These are phyloP conservation scores for Nicotiana tomentosiformis DNA, from an alignment of 257 asterid species.

Conservation along the genomic window DNA sequence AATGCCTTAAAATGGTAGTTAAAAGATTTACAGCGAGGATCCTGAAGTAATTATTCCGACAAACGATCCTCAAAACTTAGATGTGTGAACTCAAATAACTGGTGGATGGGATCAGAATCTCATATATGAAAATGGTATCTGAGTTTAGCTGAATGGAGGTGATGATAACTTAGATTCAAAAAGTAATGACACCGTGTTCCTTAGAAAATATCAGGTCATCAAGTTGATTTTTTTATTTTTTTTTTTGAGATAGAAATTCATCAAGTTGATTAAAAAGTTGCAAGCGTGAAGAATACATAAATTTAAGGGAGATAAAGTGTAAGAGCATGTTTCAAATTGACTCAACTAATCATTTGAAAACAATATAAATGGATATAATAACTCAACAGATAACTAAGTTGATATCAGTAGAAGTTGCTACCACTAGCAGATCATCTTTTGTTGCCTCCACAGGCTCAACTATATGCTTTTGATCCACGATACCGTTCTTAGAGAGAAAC, in stretches of 20 bases:
- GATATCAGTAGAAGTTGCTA: constrained; percentile 20
- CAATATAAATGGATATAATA: background rate
- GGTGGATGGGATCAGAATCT: background rate
- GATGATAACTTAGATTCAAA: background rate
- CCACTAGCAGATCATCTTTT: constrained; percentile 92
- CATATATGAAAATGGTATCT: background rate
- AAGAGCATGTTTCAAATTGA: background rate
- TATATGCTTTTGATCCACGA: constrained; percentile 48
- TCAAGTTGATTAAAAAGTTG: background rate
- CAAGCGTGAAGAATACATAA: background rate
- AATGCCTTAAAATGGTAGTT: background rate
- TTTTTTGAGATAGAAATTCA: background rate
- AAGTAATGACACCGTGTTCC: background rate
- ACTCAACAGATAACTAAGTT: background rate
- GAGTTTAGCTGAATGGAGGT: background rate
- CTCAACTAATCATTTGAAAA: background rate
- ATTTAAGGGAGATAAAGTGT: background rate
- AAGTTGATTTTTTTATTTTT: background rate
- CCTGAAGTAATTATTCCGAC: background rate
- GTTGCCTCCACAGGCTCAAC: constrained; percentile 88
- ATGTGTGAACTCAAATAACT: background rate
- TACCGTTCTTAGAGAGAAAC: constrained; percentile 57
- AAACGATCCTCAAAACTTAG: background rate
- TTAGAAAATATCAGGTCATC: background rate
- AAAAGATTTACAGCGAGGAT: background rate